Percentiles rank a stretch among this genome's conserved stretches.
phyloP scores from a whole-genome alignment of 495 filamentous ascomycete genomes.

The Cudoniella acicularis region DNA sequence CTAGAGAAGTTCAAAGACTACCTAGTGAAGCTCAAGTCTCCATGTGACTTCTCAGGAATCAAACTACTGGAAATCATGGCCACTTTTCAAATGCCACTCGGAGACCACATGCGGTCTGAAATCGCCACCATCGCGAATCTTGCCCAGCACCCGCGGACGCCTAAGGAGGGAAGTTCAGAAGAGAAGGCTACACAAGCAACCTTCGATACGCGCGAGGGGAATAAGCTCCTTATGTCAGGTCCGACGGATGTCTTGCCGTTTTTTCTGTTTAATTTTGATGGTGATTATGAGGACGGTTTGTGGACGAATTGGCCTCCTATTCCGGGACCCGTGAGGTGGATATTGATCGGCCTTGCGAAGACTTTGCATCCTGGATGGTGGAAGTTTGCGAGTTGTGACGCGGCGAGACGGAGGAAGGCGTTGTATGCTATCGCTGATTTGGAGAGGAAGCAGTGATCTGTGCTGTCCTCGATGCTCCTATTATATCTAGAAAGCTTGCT shows the following conservation, averaged over 20 bases:
- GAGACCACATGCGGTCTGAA: constrained; percentile 50
- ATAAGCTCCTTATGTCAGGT: constrained; percentile 46
- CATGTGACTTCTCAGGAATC: constrained; percentile 36
- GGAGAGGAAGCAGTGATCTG: too few relatives aligned
- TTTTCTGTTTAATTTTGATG: constrained; percentile 54
- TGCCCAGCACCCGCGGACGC: constrained; percentile 41
- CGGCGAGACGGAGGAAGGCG: constrained; percentile 29
- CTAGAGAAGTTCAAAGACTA: constrained; percentile 45
- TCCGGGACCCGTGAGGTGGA: constrained; percentile 24
- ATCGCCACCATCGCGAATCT: constrained; percentile 47
- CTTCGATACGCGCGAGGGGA: constrained; percentile 45
- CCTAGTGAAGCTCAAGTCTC: constrained; percentile 32
- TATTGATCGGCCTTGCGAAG: constrained; percentile 12
- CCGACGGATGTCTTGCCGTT: constrained; percentile 49
- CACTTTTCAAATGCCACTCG: constrained; percentile 43
- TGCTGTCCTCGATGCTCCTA: too few relatives aligned
- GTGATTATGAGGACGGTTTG: constrained; percentile 47
- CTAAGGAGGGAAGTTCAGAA: constrained; percentile 39
- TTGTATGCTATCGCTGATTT: constrained; percentile 19
- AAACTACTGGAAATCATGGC: constrained; percentile 45
- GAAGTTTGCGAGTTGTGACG: constrained; percentile 40
- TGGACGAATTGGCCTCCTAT: constrained; percentile 39
- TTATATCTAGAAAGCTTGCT: too few relatives aligned
- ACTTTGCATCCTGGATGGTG: constrained; percentile 24
- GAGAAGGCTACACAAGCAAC: constrained; percentile 28